phyloP scores from a whole-genome alignment of 495 filamentous ascomycete genomes.

The Trypethelium eluteriae region DNA sequence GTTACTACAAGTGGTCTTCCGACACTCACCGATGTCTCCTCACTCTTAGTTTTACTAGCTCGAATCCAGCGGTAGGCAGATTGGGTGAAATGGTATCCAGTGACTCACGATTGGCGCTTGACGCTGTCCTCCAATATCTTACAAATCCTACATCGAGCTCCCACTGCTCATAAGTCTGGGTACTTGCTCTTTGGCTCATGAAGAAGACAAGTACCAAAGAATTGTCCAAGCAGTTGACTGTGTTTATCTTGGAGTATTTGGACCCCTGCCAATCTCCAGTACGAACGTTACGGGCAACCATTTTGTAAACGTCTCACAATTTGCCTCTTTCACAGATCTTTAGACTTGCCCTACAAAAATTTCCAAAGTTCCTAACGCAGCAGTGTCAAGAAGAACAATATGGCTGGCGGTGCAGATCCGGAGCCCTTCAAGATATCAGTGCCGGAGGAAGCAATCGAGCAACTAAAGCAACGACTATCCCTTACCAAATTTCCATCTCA shows the following conservation, averaged over 20 bases:
- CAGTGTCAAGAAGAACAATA: not conserved
- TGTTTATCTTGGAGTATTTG: too few relatives aligned
- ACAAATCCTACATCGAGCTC: not conserved
- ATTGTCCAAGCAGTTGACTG: too few relatives aligned
- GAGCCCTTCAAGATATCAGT: constrained; percentile 35
- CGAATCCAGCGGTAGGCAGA: too few relatives aligned
- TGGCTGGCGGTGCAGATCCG: not conserved
- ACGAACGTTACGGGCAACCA: too few relatives aligned
- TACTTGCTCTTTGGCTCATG: not conserved
- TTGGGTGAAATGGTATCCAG: not conserved
- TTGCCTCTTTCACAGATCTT: not conserved
- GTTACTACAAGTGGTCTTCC: too few relatives aligned
- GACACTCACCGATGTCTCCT: too few relatives aligned
- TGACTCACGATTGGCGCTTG: not conserved
- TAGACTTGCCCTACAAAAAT: not conserved
- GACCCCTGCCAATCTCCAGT: too few relatives aligned
- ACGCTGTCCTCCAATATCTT: not conserved
- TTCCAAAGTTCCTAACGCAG: not conserved
- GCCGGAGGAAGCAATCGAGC: constrained; percentile 32
- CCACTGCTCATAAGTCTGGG: too few relatives aligned
- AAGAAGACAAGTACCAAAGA: not conserved
- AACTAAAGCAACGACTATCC: constrained; percentile 37
- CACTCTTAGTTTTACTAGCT: too few relatives aligned
- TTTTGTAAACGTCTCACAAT: not conserved
- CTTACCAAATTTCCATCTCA: constrained; percentile 32